phyloP scores from a whole-genome alignment of 2,329 filamentous ascomycete species.

The Pseudogymnoascus sp. region DNA sequence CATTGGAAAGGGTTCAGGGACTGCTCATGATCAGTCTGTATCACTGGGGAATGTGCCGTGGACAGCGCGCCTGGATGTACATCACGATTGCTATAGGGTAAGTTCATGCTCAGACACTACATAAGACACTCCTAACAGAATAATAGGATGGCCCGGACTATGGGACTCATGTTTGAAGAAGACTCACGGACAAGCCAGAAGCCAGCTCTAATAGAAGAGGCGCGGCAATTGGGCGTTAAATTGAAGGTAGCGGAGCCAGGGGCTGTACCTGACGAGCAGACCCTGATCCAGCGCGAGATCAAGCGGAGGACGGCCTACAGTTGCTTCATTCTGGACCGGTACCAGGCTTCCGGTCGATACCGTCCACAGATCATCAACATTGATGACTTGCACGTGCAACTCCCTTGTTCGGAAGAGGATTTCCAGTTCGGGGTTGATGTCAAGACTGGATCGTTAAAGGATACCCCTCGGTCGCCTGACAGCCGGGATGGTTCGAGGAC shows the following conservation, averaged over 20 bases:
- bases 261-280: slow-evolving; percentile 19
- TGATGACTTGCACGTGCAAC: slow-evolving; percentile 52
- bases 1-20: slow-evolving; percentile 56
- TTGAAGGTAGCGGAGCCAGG: slow-evolving; percentile 5
- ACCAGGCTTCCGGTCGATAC: slow-evolving; percentile 56
- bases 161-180: slow-evolving; percentile 52
- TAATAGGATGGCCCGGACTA: slow-evolving; percentile 50
- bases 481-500: slow-evolving; percentile 19
- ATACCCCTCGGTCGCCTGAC: neutral
- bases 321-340: slow-evolving; percentile 63
- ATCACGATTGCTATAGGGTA: slow-evolving; percentile 47
- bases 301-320: slow-evolving; percentile 65
- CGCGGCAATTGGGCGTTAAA: neutral
- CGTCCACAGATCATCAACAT: slow-evolving; percentile 50
- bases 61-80: slow-evolving; percentile 56
- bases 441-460: slow-evolving; percentile 39
- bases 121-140: neutral
- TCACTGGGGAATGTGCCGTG: slow-evolving; percentile 59
- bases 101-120: neutral
- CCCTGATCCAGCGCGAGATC: slow-evolving; percentile 52
- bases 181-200: slow-evolving; percentile 27
- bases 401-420: slow-evolving; percentile 57
- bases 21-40: slow-evolving; percentile 63
- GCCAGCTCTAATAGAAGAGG: slow-evolving; percentile 6
- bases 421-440: slow-evolving; percentile 55